Evolutionary conservation across 768 basidiomycete species (phyloP).

Genomic region (Amanita inopinata): DNA sequence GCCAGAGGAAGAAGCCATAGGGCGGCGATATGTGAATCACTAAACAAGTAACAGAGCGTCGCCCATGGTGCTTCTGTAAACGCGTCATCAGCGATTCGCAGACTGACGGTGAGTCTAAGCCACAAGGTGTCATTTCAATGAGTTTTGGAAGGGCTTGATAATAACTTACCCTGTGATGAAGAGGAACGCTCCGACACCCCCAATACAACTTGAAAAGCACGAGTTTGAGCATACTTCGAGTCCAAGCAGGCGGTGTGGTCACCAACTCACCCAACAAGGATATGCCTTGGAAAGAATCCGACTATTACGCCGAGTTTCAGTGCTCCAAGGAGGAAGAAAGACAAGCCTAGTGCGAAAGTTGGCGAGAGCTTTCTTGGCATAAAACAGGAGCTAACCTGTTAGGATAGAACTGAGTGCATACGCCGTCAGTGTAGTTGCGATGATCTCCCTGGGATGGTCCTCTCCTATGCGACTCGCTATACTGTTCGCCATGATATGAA

Average conservation of each 20-base stretch:
- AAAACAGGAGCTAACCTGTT: conserved; percentile 47
- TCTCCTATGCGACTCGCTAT: conserved; percentile 70
- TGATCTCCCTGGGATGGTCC: conserved; percentile 54
- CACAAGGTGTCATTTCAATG: conserved; percentile 2
- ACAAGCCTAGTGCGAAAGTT: conserved; percentile 37
- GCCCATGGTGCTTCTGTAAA: conserved; percentile 41
- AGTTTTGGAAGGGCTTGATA: not conserved
- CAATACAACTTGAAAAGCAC: conserved; percentile 53
- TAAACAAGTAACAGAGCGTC: conserved; percentile 60
- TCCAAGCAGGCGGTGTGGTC: conserved; percentile 3
- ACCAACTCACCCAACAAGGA: conserved; percentile 80
- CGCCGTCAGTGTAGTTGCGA: conserved; percentile 89
- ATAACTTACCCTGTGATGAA: conserved; percentile 70
- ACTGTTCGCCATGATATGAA: conserved; percentile 78
- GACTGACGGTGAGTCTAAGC: conserved; percentile 69
- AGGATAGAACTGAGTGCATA: conserved; percentile 82
- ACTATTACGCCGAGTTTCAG: conserved; percentile 78
- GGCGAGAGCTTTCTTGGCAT: conserved; percentile 1
- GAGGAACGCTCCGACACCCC: conserved; percentile 92
- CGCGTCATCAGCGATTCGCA: conserved; percentile 71
- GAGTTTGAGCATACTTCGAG: conserved; percentile 7
- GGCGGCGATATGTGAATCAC: conserved; percentile 48
- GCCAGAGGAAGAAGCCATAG: conserved; percentile 76
- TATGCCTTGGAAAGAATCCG: conserved; percentile 95
- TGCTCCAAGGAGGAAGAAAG: conserved; percentile 81